Percentiles rank a stretch among this genome's conserved stretches.
These are phyloP conservation scores for Pseudodiploospora longispora DNA, from an alignment of 2,329 filamentous ascomycete genomes.

Conservation along the genomic window DNA sequence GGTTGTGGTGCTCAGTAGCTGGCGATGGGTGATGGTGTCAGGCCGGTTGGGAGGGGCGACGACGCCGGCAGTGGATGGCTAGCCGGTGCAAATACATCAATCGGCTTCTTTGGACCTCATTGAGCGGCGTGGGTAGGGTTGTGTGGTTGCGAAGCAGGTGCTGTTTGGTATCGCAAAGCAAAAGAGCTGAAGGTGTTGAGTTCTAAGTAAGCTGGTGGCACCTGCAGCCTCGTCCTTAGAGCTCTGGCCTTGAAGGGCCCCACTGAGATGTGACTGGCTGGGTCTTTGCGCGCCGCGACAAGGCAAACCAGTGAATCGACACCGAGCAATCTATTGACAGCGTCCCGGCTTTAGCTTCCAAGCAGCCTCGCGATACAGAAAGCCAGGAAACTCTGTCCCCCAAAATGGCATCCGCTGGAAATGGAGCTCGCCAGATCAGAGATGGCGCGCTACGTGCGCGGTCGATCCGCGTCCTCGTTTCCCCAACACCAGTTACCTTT, in stretches of 20 bases:
- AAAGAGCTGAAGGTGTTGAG: constrained; percentile 1
- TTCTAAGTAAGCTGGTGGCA: neutral
- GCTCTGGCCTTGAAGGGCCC: too few species aligned
- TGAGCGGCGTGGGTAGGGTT: too few species aligned
- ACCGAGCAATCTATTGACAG: too few species aligned
- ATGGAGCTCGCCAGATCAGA: constrained; percentile 7
- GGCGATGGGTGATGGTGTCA: neutral
- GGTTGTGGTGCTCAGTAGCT: neutral
- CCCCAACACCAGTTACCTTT: constrained; percentile 43
- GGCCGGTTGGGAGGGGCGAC: constrained; percentile 1
- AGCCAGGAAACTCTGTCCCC: too few species aligned
- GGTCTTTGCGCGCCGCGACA: too few species aligned
- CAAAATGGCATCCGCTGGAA: constrained; percentile 10
- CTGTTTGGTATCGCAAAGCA: neutral
- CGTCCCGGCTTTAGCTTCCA: too few species aligned
- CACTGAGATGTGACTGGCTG: too few species aligned
- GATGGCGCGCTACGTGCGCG: constrained; percentile 18
- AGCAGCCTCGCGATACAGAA: too few species aligned
- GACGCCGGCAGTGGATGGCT: neutral
- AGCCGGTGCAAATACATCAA: constrained; percentile 4
- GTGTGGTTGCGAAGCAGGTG: neutral
- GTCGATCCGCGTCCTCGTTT: constrained; percentile 42
- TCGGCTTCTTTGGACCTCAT: neutral
- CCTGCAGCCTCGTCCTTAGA: too few species aligned
- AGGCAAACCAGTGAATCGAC: too few species aligned